phyloP scores from a whole-genome alignment of 371 early-diverging fungal genomes.

The Circinella minor region DNA sequence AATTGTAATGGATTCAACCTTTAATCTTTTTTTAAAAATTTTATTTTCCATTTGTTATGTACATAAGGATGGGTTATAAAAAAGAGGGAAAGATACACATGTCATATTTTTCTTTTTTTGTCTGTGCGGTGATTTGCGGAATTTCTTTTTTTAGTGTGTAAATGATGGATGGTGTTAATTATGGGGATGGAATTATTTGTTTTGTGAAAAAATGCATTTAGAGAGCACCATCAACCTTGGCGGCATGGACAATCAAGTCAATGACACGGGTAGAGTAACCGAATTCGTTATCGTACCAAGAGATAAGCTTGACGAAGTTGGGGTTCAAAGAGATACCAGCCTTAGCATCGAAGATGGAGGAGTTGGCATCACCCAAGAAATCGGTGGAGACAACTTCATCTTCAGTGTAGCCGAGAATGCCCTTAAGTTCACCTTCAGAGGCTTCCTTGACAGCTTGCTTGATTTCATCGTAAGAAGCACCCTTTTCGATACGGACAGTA shows the following conservation, averaged over 20 bases:
- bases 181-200: too few species aligned
- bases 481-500: conserved; percentile 90
- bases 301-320: conserved; percentile 98
- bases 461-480: conserved; percentile 91
- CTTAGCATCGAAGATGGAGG: conserved; percentile 96
- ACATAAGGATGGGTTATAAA: conserved; percentile 1
- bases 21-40: background rate
- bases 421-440: conserved; percentile 83
- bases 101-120: background rate
- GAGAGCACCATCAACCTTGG: conserved; percentile 57
- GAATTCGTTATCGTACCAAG: conserved; percentile 95
- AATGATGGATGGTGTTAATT: background rate
- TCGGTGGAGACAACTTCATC: conserved; percentile 98
- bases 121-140: conserved; percentile 13
- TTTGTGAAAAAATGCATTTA: conserved; percentile 5
- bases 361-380: conserved; percentile 91
- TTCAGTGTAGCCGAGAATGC: conserved; percentile 95
- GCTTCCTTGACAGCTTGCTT: conserved; percentile 85
- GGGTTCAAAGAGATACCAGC: conserved; percentile 97
- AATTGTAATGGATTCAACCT: too few species aligned
- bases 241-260: conserved; percentile 84
- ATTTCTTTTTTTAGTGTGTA: background rate
- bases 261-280: conserved; percentile 96
- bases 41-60: conserved; percentile 2
- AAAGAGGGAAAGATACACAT: background rate